phyloP scores from a whole-genome alignment of 176 grass and related monocot genomes.

The Guadua angustifolia region DNA sequence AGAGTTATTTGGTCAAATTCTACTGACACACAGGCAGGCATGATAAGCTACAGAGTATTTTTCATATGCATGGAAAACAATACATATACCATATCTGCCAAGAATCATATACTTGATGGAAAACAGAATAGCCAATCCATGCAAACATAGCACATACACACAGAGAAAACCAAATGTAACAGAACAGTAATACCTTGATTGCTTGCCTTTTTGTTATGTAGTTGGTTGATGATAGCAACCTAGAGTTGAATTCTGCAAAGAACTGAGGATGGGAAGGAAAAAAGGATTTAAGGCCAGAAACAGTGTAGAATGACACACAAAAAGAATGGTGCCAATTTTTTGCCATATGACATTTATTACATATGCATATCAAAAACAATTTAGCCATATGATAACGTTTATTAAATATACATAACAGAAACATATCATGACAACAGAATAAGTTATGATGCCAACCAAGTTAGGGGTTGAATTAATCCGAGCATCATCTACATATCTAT shows the following conservation, averaged over 20 bases:
- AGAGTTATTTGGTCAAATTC: not conserved
- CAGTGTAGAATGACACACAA: conserved; percentile 23
- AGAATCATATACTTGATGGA: not conserved
- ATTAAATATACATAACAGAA: not conserved
- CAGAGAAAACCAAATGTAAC: not conserved
- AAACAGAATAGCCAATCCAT: not conserved
- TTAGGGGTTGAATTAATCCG: not conserved
- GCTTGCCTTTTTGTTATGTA: conserved; percentile 97
- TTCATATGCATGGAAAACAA: not conserved
- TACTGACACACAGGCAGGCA: conserved; percentile 7
- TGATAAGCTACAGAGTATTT: not conserved
- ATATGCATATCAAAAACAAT: conserved; percentile 3
- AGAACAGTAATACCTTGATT: conserved; percentile 71
- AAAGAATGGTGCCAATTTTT: not conserved
- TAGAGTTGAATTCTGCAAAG: conserved; percentile 90
- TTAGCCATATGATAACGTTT: not conserved
- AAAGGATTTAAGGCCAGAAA: conserved; percentile 30
- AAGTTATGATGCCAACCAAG: conserved; percentile 8
- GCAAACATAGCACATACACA: not conserved
- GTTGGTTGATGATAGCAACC: conserved; percentile 83
- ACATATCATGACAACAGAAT: conserved; percentile 10
- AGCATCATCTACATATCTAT: not conserved
- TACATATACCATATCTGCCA: not conserved
- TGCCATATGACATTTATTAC: not conserved
- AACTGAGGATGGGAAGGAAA: conserved; percentile 60